Evolutionary conservation across 2,329 filamentous ascomycete genomes (phyloP), one percentile per base, ranked within the genome.

Genomic region (Penicillium corylophilum): DNA sequence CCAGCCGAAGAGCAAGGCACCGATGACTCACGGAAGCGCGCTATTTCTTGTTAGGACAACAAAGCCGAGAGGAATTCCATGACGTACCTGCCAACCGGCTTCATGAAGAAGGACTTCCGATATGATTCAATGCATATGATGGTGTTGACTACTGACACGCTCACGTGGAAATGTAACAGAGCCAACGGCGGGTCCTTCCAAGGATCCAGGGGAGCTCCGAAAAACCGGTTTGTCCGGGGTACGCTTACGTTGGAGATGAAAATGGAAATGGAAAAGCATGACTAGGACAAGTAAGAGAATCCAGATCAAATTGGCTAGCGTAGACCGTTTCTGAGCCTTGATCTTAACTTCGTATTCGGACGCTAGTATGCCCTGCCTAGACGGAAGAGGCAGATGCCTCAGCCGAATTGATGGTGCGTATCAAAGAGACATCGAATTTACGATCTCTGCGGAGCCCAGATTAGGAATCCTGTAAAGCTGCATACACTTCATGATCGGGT

Each of bases 101-200:
- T 15, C 42, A 51, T 44, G 8, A 28, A 28, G 28, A 54, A 54
- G 18, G 7, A 48, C 23, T 12, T 20, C 13, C 51, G 31, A 38
- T 48, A 46, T 13, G 51, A 50, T 35, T 54, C 51, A 29, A 50
- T 15, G 40, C 36, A 46, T 4, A 50, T 48, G 24, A 50, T 45
- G 10, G 10, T 31, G 18, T 18, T 42, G 5, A 51, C 36, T 20
- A 40, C 44, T n/a, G 41, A 29, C 22, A 44, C n/a, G 6, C 44
- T 44, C 29, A 46, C 12, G 23, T 53, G 36, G 38, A 43, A 39
- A 35, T 53, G 22, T 7, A 53, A 41, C 36, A 43, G 33, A 38
- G 16, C 7, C 9, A 18, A 16, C 16, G 13, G 29, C 3, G 35
- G n/a, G 9, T 18, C 35, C 35, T 38, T 18, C n/a, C n/a, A 38